Percentiles rank a stretch among this genome's conserved stretches.
These are phyloP conservation scores for Paraphoma sp. DNA, from an alignment of 2,329 filamentous ascomycete species.

Conservation along the genomic window DNA sequence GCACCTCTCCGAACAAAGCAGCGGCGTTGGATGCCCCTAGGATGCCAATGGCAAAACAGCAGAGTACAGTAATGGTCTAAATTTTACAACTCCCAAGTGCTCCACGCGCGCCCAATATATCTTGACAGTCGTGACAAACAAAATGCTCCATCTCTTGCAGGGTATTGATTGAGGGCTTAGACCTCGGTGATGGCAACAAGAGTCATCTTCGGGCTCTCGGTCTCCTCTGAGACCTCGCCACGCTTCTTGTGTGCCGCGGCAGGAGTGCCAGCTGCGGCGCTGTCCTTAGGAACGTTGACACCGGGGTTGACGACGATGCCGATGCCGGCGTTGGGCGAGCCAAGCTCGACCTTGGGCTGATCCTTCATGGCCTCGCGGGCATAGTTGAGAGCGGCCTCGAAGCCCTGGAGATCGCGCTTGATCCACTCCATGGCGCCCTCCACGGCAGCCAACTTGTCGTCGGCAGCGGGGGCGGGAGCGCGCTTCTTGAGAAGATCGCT, in stretches of 20 bases:
- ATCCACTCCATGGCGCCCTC: conserved; percentile 46
- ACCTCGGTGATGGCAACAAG: conserved; percentile 49
- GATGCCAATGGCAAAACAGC: not conserved
- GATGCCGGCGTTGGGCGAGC: conserved; percentile 54
- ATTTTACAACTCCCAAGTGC: conserved; percentile 4
- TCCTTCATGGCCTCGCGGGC: conserved; percentile 56
- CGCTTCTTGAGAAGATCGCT: conserved; percentile 36
- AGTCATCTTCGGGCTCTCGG: conserved; percentile 46
- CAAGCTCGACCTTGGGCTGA: conserved; percentile 57
- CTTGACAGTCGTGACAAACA: conserved; percentile 3
- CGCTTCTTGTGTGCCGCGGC: conserved; percentile 31
- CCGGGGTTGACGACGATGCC: conserved; percentile 48
- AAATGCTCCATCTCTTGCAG: conserved; percentile 6
- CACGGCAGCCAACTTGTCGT: conserved; percentile 37
- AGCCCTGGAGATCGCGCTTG: conserved; percentile 58
- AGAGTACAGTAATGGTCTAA: conserved; percentile 1
- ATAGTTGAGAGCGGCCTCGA: conserved; percentile 56
- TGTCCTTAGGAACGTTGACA: conserved; percentile 46
- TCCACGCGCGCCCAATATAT: conserved; percentile 1
- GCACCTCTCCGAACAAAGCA: conserved; percentile 4
- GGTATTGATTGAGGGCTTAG: conserved; percentile 17
- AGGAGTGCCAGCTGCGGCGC: conserved; percentile 44
- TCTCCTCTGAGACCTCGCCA: conserved; percentile 38
- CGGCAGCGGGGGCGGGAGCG: conserved; percentile 20
- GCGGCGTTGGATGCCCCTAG: conserved; percentile 5